Evolutionary conservation across 805 yeast genomes (phyloP).

Genomic region (Starmerella scarabaei): DNA sequence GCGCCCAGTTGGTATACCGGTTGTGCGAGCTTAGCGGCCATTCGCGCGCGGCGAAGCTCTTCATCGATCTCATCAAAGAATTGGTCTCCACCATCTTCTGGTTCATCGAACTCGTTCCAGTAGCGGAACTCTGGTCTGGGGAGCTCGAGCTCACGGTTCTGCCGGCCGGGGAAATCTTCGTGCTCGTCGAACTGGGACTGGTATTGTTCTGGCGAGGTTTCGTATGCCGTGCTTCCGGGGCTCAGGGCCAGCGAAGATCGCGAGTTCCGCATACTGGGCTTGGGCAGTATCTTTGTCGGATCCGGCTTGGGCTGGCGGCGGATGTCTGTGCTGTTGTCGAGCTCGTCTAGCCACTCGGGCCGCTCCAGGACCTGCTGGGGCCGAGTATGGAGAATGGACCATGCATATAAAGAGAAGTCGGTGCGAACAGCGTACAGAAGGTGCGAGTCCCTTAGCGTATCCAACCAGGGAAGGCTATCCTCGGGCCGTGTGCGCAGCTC

Average conservation of each 20-base stretch:
- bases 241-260: background rate
- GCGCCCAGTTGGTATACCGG: slow-evolving; percentile 23
- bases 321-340: slow-evolving; percentile 31
- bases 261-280: background rate
- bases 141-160: background rate
- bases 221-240: background rate
- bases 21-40: slow-evolving; percentile 24
- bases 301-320: slow-evolving; percentile 33
- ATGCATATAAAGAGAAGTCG: slow-evolving; percentile 28
- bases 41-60: slow-evolving; percentile 23
- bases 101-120: slow-evolving; percentile 58
- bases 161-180: too few relatives aligned
- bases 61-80: slow-evolving; percentile 27
- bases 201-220: too few relatives aligned
- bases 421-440: slow-evolving; percentile 36
- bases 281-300: background rate
- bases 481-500: slow-evolving; percentile 34
- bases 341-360: slow-evolving; percentile 32
- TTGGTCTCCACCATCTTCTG: slow-evolving; percentile 25
- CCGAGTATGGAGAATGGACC: slow-evolving; percentile 27
- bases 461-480: slow-evolving; percentile 29
- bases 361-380: slow-evolving; percentile 25
- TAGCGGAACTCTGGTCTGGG: slow-evolving; percentile 28
- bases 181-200: too few relatives aligned
- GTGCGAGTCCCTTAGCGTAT: slow-evolving; percentile 35